Conservation (phyloP, 2,329 filamentous ascomycete genomes). For the Albifimbria verrucaria region DNA sequence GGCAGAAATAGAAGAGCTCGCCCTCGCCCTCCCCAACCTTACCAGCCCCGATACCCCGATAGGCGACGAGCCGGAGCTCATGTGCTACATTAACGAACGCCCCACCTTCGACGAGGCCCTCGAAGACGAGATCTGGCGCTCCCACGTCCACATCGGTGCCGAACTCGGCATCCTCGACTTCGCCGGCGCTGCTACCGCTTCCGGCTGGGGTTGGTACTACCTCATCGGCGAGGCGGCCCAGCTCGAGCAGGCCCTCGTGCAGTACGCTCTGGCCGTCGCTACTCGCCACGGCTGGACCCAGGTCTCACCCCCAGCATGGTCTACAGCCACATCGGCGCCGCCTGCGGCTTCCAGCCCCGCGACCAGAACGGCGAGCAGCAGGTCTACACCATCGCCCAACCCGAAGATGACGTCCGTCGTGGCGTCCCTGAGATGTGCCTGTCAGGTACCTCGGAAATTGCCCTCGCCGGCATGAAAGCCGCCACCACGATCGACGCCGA, state of each 20-base stretch:
- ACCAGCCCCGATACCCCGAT: slow-evolving; percentile 74
- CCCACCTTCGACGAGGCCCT: slow-evolving; percentile 36
- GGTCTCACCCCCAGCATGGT: slow-evolving; percentile 87
- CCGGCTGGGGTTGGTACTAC: slow-evolving; percentile 98
- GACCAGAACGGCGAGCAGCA: slow-evolving; percentile 91
- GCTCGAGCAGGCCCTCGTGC: slow-evolving; percentile 89
- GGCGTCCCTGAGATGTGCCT: slow-evolving; percentile 70
- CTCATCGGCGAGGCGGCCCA: slow-evolving; percentile 86
- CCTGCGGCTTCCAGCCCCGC: slow-evolving; percentile 91
- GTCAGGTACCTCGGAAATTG: slow-evolving; percentile 90
- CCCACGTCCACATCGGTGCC: slow-evolving; percentile 82
- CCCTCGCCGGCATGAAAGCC: slow-evolving; percentile 86
- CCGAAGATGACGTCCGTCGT: slow-evolving; percentile 55
- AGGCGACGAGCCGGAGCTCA: slow-evolving; percentile 59
- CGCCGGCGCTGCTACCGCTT: slow-evolving; percentile 71
- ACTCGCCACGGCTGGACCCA: slow-evolving; percentile 72
- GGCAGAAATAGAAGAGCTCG: slow-evolving; percentile 68
- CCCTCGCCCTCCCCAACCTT: slow-evolving; percentile 79
- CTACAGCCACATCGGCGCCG: slow-evolving; percentile 84
- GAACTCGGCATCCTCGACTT: slow-evolving; percentile 93
- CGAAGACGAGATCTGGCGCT: slow-evolving; percentile 52
- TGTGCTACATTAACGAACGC: slow-evolving; percentile 77
- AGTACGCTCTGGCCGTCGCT: slow-evolving; percentile 76
- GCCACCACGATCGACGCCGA: slow-evolving; percentile 61
- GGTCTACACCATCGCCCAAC: slow-evolving; percentile 75